Evolutionary conservation across 2,329 filamentous ascomycete genomes (phyloP), one percentile per base, ranked within the genome.

Genomic region (Dothistroma pini): DNA sequence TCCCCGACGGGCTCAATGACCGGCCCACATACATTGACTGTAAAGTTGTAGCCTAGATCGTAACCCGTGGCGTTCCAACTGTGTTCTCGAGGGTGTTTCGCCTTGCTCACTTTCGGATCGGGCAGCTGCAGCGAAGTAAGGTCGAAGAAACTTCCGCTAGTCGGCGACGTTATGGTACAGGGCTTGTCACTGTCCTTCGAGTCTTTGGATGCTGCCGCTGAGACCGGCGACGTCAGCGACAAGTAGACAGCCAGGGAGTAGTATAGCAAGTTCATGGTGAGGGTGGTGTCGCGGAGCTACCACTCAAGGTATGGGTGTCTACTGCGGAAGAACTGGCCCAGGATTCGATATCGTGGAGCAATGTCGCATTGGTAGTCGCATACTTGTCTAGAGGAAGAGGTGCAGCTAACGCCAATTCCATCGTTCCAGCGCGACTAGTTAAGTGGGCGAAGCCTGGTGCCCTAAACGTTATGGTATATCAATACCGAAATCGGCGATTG

Each of bases 11-110:
- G 78, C 68, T 89, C 85, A 16, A 92, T 83, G n/a, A 93, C 88
- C 1, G 89, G 81, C 38, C 83, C 86, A 78, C 90, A 95, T 68
- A 95, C 87, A 76, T 95, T 95, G 69, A 93, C 73, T 1, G 90
- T 93, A 71, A 95, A 95, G 78, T 93, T 93, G 65, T 86, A 85
- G 64, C 84, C 86, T 68, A 92, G 90, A 75, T 93, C 90, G 74
- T 86, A 89, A 35, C 90, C 90, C 61, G 83, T 84, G 8, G 88
- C 86, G 65, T 85, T 81, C 79, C 83, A 84, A 71, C 81, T 87
- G 62, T 84, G 80, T 58, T 81, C 81, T 47, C 86, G 84, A 12
- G 79, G 81, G 22, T 83, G 81, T 68, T 87, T 81, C 22, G 67
- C 54, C 51, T 73, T 71, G 47, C 75, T 71, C 63, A 78, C 78